Evolutionary conservation across 257 asterid genomes (phyloP).

Genomic region (Verbascum thapsus): DNA sequence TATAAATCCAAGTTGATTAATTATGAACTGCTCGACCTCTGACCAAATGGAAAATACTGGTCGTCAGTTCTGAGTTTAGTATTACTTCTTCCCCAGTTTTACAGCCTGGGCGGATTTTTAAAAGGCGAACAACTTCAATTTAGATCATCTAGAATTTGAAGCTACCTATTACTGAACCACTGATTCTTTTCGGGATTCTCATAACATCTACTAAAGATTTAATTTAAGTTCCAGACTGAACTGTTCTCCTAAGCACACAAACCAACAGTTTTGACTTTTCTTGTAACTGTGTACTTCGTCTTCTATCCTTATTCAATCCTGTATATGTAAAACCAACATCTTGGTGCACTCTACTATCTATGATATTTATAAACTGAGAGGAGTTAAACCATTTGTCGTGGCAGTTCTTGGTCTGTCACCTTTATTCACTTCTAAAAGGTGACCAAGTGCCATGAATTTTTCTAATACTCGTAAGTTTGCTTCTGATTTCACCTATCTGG

Average conservation of each 20-base stretch:
- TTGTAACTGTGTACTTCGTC: not conserved
- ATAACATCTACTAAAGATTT: not conserved
- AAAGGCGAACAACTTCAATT: conserved; percentile 6
- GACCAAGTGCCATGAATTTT: too few species aligned
- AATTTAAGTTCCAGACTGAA: not conserved
- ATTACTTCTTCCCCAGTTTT: not conserved
- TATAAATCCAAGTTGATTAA: conserved; percentile 9
- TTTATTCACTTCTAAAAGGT: too few species aligned
- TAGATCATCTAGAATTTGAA: not conserved
- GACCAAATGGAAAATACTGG: not conserved
- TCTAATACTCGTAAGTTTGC: too few species aligned
- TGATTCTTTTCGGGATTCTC: conserved; percentile 12
- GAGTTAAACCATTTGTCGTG: too few species aligned
- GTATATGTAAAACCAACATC: too few species aligned
- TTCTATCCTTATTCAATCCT: too few species aligned
- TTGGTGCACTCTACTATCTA: too few species aligned
- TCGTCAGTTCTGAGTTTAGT: not conserved
- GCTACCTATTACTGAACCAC: not conserved
- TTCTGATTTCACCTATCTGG: too few species aligned
- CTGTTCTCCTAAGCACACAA: not conserved
- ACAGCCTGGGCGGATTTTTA: not conserved
- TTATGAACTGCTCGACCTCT: conserved; percentile 18
- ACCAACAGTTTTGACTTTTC: not conserved
- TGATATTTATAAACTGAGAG: too few species aligned
- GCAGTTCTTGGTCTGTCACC: too few species aligned